Conservation (phyloP, 371 early-diverging fungal species). For the Batkoa obscura region DNA sequence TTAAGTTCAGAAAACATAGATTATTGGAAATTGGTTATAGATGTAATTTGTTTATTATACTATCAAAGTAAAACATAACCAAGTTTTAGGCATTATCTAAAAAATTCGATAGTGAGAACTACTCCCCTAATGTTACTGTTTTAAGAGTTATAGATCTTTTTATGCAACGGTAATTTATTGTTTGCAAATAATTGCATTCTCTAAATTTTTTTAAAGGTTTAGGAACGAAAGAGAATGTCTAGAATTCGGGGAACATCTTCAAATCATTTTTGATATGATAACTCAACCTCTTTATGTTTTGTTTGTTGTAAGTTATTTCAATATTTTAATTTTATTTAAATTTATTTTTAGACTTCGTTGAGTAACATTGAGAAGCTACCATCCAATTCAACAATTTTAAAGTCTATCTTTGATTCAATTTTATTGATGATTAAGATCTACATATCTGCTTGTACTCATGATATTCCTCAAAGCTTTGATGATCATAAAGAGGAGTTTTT, state of each 20-base stretch:
- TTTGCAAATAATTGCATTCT: background rate
- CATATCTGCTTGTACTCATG: conserved; percentile 82
- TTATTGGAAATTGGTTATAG: conserved; percentile 64
- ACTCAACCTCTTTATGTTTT: too few relatives aligned
- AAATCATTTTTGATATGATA: too few relatives aligned
- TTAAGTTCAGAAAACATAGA: conserved; percentile 62
- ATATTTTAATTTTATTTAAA: too few relatives aligned
- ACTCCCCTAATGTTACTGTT: conserved; percentile 66
- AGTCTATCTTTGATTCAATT: conserved; percentile 50
- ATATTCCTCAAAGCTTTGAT: conserved; percentile 90
- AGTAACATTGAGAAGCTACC: conserved; percentile 35
- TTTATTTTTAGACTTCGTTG: conserved; percentile 24
- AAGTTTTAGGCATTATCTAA: conserved; percentile 40
- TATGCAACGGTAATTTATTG: conserved; percentile 49
- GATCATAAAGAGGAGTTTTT: conserved; percentile 64
- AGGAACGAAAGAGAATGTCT: too few relatives aligned
- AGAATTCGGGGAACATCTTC: too few relatives aligned
- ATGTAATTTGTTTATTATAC: conserved; percentile 38
- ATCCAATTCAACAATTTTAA: conserved; percentile 34
- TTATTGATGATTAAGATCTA: conserved; percentile 67
- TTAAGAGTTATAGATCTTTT: conserved; percentile 85
- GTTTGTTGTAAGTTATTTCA: too few relatives aligned
- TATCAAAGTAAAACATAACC: background rate
- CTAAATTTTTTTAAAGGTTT: conserved; percentile 33
- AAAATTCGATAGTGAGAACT: conserved; percentile 58